A percentile compares a stretch with the other conserved stretches of the same genome.
Conservation (phyloP, 2,329 filamentous ascomycete species). For the Neofusicoccum laricinum region DNA sequence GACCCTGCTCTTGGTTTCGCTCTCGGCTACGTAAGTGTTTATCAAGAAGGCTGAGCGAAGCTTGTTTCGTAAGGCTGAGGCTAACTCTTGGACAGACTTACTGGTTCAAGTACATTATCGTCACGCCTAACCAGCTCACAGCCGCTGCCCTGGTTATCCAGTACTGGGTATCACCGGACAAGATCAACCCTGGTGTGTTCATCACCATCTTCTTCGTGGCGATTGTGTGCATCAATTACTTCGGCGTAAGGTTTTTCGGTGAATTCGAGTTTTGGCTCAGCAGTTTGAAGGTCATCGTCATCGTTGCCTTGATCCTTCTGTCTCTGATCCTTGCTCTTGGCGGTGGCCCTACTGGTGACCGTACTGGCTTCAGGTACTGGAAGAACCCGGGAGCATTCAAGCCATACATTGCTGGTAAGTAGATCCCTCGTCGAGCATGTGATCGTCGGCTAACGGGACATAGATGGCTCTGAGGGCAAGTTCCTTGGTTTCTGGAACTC, state of each 20-base stretch:
- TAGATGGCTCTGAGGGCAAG: slow-evolving; percentile 31
- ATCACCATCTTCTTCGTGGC: slow-evolving; percentile 58
- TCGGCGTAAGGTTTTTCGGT: slow-evolving; percentile 57
- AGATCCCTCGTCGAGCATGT: neutral
- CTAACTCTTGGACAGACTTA: slow-evolving; percentile 34
- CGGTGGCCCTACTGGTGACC: slow-evolving; percentile 37
- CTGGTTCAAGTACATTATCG: slow-evolving; percentile 79
- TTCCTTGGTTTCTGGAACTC: slow-evolving; percentile 60
- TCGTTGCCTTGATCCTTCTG: slow-evolving; percentile 46
- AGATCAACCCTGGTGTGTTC: slow-evolving; percentile 75
- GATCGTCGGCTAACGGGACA: neutral
- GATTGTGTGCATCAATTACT: slow-evolving; percentile 46
- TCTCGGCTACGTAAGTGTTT: slow-evolving; percentile 61
- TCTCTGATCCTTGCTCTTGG: slow-evolving; percentile 44
- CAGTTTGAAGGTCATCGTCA: slow-evolving; percentile 45
- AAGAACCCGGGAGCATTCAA: slow-evolving; percentile 45
- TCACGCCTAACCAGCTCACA: slow-evolving; percentile 81
- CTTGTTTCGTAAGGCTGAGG: slow-evolving; percentile 25
- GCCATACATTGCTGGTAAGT: slow-evolving; percentile 31
- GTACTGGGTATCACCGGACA: slow-evolving; percentile 66
- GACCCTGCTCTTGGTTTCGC: slow-evolving; percentile 79
- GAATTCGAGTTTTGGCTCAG: slow-evolving; percentile 51
- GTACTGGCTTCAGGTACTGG: slow-evolving; percentile 47
- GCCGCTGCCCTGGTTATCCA: slow-evolving; percentile 76
- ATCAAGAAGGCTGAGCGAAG: slow-evolving; percentile 10